phyloP scores from a whole-genome alignment of 768 basidiomycete genomes.

The Ramaria rubella region DNA sequence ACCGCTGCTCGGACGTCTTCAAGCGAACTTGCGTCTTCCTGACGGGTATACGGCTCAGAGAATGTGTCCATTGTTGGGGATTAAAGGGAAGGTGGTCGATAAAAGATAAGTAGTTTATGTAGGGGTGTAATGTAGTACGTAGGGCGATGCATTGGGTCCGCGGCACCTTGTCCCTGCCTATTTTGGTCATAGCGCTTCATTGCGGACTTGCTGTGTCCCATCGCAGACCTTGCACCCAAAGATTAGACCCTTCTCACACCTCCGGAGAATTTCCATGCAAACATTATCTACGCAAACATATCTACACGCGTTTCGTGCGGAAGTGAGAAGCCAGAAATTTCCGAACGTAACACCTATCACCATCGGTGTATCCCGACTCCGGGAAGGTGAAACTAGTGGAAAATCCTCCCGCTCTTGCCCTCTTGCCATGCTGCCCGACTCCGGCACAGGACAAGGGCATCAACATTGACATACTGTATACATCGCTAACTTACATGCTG shows the following conservation, averaged over 20 bases:
- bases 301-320: no score
- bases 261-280: neutral
- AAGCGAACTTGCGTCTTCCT: constrained; percentile 33
- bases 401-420: no score
- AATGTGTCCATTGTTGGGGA: constrained; percentile 5
- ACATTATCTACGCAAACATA: no score
- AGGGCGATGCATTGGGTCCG: neutral
- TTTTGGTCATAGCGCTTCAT: neutral
- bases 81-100: neutral
- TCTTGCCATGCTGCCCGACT: neutral
- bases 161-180: neutral
- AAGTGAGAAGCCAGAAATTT: neutral
- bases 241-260: neutral
- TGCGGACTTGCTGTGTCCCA: neutral
- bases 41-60: constrained; percentile 9
- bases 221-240: neutral
- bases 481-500: constrained; percentile 2
- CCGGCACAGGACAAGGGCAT: neutral
- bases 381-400: no score
- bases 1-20: constrained; percentile 72
- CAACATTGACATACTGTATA: neutral
- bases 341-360: neutral
- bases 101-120: neutral
- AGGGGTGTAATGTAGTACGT: constrained; percentile 3
- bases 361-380: no score